Base-by-base conservation (phyloP, 148 eudicot species). In the Spergularia bocconei region DNA sequence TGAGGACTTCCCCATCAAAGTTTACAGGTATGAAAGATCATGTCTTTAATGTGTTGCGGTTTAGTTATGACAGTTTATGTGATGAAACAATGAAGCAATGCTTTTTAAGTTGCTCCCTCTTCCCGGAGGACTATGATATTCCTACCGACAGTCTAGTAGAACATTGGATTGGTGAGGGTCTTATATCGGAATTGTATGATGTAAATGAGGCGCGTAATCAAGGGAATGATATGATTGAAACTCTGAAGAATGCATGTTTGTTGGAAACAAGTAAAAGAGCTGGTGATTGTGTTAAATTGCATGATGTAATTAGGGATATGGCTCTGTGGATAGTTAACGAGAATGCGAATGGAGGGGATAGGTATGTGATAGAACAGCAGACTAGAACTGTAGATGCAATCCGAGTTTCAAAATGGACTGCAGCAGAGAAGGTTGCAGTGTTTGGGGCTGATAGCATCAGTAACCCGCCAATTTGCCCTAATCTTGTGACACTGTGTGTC, bases 141-240 rank as follows among this genome's bases (percentile, higher is more conserved):
- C 14, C 39, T 6, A 72, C 56, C 39, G 52, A 65, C 4, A 53
- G 41, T 38, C 77, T 78, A 1, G 52, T 78, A 15, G 71, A 65
- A 44, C 65, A 63, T 47, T 66, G 36, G 85, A 61, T 76, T n/a
- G 79, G 73, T n/a, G 88, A 85, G 73, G 84, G 83, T 20, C 69
- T 82, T 23, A 58, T 85, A 41, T 20, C 48, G 23, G 63, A 79
- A 38, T 62, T 41, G 0, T 47, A 62, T 29, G 76, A 47, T 14
- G 44, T 72, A 33, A 52, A 72, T 44, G 72, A 72, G 47, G 76
- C 76, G 12, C 59, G 59, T 17, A 67, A 64, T 13, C 36, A 47
- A n/a, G 81, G 76, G 13, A 57, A 70, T 33, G 72, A 66, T 55
- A 65, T 78, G 7, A 72, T 78, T 19, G 72, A 67, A 64, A 66